A percentile compares a stretch with the other conserved stretches of the same genome.
These are phyloP conservation scores for Avena eriantha DNA, from an alignment of 176 grass and related monocot genomes.

Conservation along the genomic window DNA sequence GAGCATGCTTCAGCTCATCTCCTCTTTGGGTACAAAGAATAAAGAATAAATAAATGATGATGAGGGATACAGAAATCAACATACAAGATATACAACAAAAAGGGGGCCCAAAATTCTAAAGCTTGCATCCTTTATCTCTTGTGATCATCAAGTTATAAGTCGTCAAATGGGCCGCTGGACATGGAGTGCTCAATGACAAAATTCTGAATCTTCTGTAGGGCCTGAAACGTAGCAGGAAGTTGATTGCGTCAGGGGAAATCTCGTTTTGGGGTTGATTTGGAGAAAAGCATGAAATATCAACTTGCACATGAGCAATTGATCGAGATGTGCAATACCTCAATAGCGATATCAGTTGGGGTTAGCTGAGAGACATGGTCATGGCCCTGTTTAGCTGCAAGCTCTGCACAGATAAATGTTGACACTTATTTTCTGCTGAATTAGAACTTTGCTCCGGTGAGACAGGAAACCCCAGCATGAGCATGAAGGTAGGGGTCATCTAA, in stretches of 20 bases:
- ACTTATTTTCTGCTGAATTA: slow-evolving; percentile 13
- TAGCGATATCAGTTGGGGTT: slow-evolving; percentile 74
- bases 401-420: slow-evolving; percentile 43
- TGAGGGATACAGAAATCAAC: background rate
- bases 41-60: slow-evolving; percentile 40
- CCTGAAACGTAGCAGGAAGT: slow-evolving; percentile 47
- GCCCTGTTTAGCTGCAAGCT: slow-evolving; percentile 77
- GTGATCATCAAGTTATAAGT: slow-evolving; percentile 35
- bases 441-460: background rate
- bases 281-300: background rate
- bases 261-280: background rate
- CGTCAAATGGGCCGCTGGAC: background rate
- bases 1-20: background rate
- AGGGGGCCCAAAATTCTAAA: background rate
- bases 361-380: slow-evolving; percentile 70
- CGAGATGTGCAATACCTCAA: slow-evolving; percentile 59
- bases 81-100: background rate
- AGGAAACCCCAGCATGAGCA: background rate
- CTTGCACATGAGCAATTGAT: slow-evolving; percentile 3
- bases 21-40: background rate
- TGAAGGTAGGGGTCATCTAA: slow-evolving; percentile 3
- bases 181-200: slow-evolving; percentile 18
- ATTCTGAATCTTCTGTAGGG: slow-evolving; percentile 54
- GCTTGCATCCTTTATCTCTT: background rate
- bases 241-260: background rate